Percentiles rank a stretch among this genome's conserved stretches.
Conservation (phyloP, 2,329 filamentous ascomycete genomes). For the Sodiomyces alkalinus region DNA sequence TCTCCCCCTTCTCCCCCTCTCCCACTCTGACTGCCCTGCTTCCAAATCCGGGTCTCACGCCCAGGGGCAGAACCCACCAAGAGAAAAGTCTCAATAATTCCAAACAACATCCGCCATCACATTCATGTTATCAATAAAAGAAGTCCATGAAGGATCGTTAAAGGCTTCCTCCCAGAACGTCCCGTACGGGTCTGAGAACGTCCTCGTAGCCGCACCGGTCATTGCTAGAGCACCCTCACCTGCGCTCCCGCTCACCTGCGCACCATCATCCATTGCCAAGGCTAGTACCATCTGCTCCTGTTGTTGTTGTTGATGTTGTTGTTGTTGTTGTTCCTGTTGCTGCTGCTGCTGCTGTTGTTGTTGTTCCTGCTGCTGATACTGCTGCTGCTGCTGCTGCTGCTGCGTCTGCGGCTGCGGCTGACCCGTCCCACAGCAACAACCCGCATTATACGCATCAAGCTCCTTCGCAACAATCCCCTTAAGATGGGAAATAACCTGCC, state of each 20-base stretch:
- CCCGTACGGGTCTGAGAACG: constrained; percentile 12
- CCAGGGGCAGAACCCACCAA: too few relatives aligned
- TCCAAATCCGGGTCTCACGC: too few relatives aligned
- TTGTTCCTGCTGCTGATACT: too few relatives aligned
- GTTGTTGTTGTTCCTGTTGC: constrained; percentile 1
- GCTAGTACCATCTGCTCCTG: too few relatives aligned
- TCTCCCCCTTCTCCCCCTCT: too few relatives aligned
- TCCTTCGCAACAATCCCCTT: constrained; percentile 5
- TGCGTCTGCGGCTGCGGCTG: background rate
- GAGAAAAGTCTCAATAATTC: constrained; percentile 3
- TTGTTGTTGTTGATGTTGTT: background rate
- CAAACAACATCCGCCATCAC: constrained; percentile 4
- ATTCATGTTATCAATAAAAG: too few relatives aligned
- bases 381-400: too few relatives aligned
- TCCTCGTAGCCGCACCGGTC: background rate
- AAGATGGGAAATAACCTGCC: constrained; percentile 5
- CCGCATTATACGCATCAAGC: constrained; percentile 1
- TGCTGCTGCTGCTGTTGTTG: constrained; percentile 1
- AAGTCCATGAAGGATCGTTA: constrained; percentile 4
- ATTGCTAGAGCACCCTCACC: background rate
- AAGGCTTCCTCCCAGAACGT: constrained; percentile 7
- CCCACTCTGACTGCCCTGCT: too few relatives aligned
- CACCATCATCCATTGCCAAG: background rate
- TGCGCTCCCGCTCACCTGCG: background rate
- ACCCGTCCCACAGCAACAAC: background rate